A percentile compares a stretch with the other conserved stretches of the same genome.
These are phyloP conservation scores for Russula lepida DNA, from an alignment of 768 basidiomycete genomes.

Conservation along the genomic window DNA sequence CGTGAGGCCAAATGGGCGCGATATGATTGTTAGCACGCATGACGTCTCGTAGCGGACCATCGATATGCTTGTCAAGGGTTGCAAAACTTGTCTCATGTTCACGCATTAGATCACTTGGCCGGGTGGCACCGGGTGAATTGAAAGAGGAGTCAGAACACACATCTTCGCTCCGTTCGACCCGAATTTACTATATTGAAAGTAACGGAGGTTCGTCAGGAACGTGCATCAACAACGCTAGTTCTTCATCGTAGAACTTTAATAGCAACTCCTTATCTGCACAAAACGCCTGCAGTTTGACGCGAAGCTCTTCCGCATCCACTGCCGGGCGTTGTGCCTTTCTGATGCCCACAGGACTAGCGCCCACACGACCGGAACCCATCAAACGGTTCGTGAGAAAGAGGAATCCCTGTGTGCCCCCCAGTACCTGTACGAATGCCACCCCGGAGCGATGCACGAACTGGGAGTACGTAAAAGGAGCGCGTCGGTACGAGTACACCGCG, in stretches of 20 bases:
- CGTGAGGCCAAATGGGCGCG: conserved; percentile 61
- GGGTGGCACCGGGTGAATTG: not conserved
- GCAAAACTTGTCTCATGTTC: not conserved
- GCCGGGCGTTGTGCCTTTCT: conserved; percentile 23
- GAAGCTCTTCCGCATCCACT: conserved; percentile 28
- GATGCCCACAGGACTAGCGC: conserved; percentile 25
- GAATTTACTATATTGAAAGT: conserved; percentile 12
- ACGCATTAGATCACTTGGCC: not conserved
- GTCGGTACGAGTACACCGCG: conserved; percentile 85
- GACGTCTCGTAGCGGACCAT: conserved; percentile 34
- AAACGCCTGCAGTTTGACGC: conserved; percentile 30
- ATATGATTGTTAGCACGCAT: conserved; percentile 58
- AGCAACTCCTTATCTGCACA: conserved; percentile 32
- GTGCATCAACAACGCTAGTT: conserved; percentile 12
- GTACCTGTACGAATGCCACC: conserved; percentile 81
- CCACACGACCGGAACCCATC: conserved; percentile 63
- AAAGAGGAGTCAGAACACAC: not conserved
- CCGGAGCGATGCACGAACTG: conserved; percentile 92
- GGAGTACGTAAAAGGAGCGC: conserved; percentile 65
- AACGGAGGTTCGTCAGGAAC: conserved; percentile 20
- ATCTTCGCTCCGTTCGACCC: not conserved
- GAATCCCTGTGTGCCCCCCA: conserved; percentile 73
- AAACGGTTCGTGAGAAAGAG: conserved; percentile 85
- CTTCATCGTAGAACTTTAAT: conserved; percentile 25
- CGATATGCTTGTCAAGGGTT: not conserved